These are phyloP conservation scores for Fusarium palustre DNA, from an alignment of 2,329 filamentous ascomycete species.

Conservation along the genomic window DNA sequence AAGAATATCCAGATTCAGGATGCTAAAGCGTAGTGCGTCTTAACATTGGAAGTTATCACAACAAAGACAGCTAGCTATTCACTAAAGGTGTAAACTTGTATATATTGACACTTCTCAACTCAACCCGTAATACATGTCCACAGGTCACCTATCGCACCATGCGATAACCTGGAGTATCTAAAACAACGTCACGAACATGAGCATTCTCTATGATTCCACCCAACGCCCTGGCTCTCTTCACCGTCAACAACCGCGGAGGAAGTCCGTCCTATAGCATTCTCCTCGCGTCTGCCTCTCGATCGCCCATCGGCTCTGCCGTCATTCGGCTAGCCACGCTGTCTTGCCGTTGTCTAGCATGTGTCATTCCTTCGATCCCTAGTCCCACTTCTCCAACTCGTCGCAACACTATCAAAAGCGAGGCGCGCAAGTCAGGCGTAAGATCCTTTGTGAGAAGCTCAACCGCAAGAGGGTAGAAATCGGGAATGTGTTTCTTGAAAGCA, in stretches of 20 bases:
- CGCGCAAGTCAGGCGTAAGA: conserved; percentile 80
- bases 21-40: neutral
- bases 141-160: conserved; percentile 27
- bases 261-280: conserved; percentile 50
- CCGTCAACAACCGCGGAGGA: conserved; percentile 23
- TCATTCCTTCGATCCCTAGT: conserved; percentile 67
- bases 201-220: conserved; percentile 49
- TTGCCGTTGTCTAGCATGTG: conserved; percentile 51
- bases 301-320: conserved; percentile 47
- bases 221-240: conserved; percentile 44
- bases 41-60: no score
- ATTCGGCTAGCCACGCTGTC: conserved; percentile 56
- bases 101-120: conserved; percentile 40
- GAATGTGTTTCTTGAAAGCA: conserved; percentile 83
- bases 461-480: conserved; percentile 85
- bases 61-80: neutral
- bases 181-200: conserved; percentile 42
- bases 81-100: conserved; percentile 25
- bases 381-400: conserved; percentile 84
- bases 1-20: neutral
- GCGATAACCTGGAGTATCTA: conserved; percentile 35
- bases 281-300: conserved; percentile 51
- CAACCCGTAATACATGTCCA: conserved; percentile 42
- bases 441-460: conserved; percentile 87
- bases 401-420: conserved; percentile 81